Conservation (phyloP, 495 filamentous ascomycete genomes). For the Neurospora sp. region DNA sequence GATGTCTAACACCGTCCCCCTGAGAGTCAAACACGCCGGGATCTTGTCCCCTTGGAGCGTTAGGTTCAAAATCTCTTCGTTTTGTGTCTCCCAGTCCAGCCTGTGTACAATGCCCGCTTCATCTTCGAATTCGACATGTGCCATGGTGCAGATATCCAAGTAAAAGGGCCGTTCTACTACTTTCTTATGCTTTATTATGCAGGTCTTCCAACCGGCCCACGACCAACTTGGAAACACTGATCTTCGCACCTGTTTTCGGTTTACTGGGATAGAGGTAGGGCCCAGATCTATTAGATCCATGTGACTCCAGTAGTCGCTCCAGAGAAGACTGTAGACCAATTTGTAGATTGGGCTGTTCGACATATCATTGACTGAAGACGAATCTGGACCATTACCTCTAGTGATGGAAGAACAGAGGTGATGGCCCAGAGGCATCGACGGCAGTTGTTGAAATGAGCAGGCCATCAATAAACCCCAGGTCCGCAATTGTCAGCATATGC, state of each 20-base stretch:
- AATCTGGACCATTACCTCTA: not conserved
- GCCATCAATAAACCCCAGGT: no score
- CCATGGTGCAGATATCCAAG: not conserved
- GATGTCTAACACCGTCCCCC: no score
- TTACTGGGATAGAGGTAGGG: not conserved
- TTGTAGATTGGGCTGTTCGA: not conserved
- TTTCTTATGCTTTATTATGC: not conserved
- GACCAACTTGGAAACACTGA: slow-evolving; percentile 1
- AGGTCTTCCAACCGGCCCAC: not conserved
- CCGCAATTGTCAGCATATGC: no score
- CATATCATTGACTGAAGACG: not conserved
- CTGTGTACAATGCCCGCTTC: not conserved
- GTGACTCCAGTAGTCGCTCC: not conserved
- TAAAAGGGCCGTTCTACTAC: not conserved
- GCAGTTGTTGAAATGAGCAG: no score
- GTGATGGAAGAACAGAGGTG: no score
- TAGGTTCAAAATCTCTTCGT: not conserved
- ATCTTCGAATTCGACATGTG: not conserved
- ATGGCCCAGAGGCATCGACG: no score
- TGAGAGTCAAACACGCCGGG: not conserved
- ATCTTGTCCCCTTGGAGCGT: not conserved
- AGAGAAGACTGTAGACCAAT: not conserved
- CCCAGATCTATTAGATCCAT: no score
- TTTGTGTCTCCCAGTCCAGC: not conserved
- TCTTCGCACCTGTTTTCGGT: not conserved